Conservation (phyloP, 2,329 filamentous ascomycete genomes). For the Pseudofabraea citricarpa region DNA sequence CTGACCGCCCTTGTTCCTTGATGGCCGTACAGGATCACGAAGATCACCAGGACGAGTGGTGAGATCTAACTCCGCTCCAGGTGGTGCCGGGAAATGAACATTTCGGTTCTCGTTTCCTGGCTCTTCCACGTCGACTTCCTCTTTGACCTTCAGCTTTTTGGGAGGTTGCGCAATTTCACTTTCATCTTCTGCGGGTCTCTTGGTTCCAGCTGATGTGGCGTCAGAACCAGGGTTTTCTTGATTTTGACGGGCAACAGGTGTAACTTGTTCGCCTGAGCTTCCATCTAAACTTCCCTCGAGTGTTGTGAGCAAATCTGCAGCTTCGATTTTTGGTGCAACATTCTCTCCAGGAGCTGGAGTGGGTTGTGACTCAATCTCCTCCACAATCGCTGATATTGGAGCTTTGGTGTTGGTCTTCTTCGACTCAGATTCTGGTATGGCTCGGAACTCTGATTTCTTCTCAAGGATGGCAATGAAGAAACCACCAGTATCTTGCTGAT, state of each 20-base stretch:
- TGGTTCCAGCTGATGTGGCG: constrained; percentile 25
- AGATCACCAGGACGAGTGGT: constrained; percentile 21
- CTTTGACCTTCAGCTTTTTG: constrained; percentile 45
- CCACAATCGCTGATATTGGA: constrained; percentile 32
- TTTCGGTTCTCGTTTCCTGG: constrained; percentile 21
- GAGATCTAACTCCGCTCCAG: constrained; percentile 24
- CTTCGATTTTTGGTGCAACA: constrained; percentile 26
- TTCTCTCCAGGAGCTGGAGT: constrained; percentile 24
- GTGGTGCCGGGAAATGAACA: constrained; percentile 29
- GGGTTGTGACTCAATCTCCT: constrained; percentile 32
- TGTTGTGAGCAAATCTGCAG: constrained; percentile 21
- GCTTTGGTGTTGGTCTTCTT: constrained; percentile 41
- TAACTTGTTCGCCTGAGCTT: constrained; percentile 21
- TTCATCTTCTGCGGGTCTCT: constrained; percentile 31
- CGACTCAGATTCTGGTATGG: constrained; percentile 61
- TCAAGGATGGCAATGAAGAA: constrained; percentile 97
- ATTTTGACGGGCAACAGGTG: constrained; percentile 27
- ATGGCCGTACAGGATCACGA: constrained; percentile 12
- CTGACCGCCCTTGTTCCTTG: constrained; percentile 36
- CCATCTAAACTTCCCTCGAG: constrained; percentile 19
- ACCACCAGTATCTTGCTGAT: constrained; percentile 91
- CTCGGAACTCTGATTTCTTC: constrained; percentile 83
- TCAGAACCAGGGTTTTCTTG: constrained; percentile 18
- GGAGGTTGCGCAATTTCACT: constrained; percentile 21
- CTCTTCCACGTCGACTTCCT: constrained; percentile 19